A percentile compares a stretch with the other conserved stretches of the same genome.
Evolutionary conservation across 768 basidiomycete genomes (phyloP).

Genomic region (Rhizopogon vesiculosus): DNA sequence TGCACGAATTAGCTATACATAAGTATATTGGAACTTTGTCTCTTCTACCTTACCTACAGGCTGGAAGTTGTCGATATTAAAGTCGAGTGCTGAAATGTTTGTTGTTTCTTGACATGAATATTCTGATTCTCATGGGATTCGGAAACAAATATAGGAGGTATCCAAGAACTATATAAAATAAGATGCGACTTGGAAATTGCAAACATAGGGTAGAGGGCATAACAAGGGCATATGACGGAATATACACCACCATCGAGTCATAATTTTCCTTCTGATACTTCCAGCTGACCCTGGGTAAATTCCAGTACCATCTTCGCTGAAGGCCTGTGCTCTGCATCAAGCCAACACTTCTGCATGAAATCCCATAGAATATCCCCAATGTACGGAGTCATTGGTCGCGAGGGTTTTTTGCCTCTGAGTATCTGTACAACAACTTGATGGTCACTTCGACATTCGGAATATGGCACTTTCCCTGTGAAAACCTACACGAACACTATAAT

Average conservation of each 20-base stretch:
- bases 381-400: not conserved
- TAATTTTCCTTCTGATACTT: not conserved
- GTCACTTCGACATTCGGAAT: not conserved
- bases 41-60: no score
- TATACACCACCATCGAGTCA: not conserved
- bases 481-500: not conserved
- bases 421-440: not conserved
- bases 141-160: not conserved
- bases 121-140: no score
- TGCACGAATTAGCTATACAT: no score
- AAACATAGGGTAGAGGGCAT: no score
- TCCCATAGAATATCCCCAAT: not conserved
- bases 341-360: conserved; percentile 7
- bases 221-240: not conserved
- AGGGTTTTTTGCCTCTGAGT: not conserved
- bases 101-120: not conserved
- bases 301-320: not conserved
- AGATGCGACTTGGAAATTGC: not conserved
- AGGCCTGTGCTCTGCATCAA: conserved; percentile 7
- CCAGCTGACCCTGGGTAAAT: not conserved
- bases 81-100: no score
- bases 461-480: conserved; percentile 2
- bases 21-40: no score
- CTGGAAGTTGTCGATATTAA: no score
- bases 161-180: not conserved